phyloP scores from a whole-genome alignment of 2,329 filamentous ascomycete species.

The Tolypocladium capitatum region DNA sequence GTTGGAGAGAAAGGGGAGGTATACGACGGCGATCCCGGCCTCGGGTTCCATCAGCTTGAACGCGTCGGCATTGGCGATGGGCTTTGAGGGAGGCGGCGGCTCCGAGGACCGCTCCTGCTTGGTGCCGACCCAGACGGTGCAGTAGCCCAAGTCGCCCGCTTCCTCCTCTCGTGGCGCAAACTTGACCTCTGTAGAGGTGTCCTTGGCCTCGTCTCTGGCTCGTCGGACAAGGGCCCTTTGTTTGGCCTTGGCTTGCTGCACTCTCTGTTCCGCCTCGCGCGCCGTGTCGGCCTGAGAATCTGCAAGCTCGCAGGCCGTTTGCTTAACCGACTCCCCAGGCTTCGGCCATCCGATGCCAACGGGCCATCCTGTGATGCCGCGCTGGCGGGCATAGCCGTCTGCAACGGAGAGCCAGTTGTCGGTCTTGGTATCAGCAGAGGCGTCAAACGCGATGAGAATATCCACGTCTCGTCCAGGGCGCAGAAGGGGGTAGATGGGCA shows the following conservation, averaged over 20 bases:
- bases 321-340: constrained; percentile 38
- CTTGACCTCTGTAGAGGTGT: constrained; percentile 16
- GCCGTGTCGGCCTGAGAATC: constrained; percentile 47
- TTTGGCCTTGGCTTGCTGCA: constrained; percentile 44
- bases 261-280: constrained; percentile 47
- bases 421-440: constrained; percentile 80
- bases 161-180: constrained; percentile 29
- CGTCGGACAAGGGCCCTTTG: constrained; percentile 20
- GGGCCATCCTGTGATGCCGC: constrained; percentile 89
- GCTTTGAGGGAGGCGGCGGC: constrained; percentile 37
- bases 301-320: constrained; percentile 52
- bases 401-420: constrained; percentile 95
- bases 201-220: constrained; percentile 11
- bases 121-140: constrained; percentile 88
- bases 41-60: constrained; percentile 58
- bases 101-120: constrained; percentile 55
- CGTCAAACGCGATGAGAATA: constrained; percentile 84
- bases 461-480: constrained; percentile 81
- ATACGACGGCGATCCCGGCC: constrained; percentile 79
- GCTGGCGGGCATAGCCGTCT: constrained; percentile 83
- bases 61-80: constrained; percentile 47
- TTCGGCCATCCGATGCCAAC: constrained; percentile 89
- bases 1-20: constrained; percentile 82
- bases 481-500: constrained; percentile 88
- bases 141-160: constrained; percentile 64